Percentiles rank a stretch among this genome's conserved stretches.
Conservation (phyloP, 176 grass and related monocot species). For the Ampelocalamus luodianensis region DNA sequence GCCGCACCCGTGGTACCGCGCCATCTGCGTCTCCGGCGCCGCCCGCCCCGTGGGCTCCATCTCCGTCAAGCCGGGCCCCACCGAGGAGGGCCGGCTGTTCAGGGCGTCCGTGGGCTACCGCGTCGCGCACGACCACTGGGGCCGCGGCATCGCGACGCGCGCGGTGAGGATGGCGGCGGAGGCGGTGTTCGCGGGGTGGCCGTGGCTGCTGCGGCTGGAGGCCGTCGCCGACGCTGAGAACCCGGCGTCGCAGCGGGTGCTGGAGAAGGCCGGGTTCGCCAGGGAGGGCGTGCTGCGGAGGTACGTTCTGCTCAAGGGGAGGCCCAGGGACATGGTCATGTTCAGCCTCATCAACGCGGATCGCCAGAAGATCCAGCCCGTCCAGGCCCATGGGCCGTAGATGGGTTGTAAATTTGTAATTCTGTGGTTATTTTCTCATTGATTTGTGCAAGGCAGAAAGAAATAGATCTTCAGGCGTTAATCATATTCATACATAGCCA, state of each 20-base stretch:
- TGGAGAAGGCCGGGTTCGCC: slow-evolving; percentile 85
- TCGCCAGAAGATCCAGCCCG: not conserved
- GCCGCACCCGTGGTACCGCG: slow-evolving; percentile 76
- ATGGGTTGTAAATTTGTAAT: no score
- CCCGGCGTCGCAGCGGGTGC: slow-evolving; percentile 76
- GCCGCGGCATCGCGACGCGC: slow-evolving; percentile 54
- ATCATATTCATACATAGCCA: no score
- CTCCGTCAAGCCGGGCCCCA: slow-evolving; percentile 48
- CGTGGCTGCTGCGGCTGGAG: slow-evolving; percentile 61
- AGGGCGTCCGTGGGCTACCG: slow-evolving; percentile 78
- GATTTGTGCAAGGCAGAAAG: no score
- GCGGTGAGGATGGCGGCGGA: slow-evolving; percentile 41
- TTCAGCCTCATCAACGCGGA: slow-evolving; percentile 55
- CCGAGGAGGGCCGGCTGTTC: slow-evolving; percentile 3
- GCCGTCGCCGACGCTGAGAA: slow-evolving; percentile 75
- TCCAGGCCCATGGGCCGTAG: not conserved
- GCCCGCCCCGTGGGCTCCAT: slow-evolving; percentile 59
- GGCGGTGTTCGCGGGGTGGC: slow-evolving; percentile 50
- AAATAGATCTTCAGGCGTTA: no score
- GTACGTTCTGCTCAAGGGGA: slow-evolving; percentile 58
- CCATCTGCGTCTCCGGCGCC: slow-evolving; percentile 54
- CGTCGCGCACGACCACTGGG: slow-evolving; percentile 63
- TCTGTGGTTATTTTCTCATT: no score
- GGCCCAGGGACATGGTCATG: slow-evolving; percentile 72
- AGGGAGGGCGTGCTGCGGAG: slow-evolving; percentile 60